Conservation (phyloP, 495 filamentous ascomycete genomes). For the Talaromyces thailandensis region DNA sequence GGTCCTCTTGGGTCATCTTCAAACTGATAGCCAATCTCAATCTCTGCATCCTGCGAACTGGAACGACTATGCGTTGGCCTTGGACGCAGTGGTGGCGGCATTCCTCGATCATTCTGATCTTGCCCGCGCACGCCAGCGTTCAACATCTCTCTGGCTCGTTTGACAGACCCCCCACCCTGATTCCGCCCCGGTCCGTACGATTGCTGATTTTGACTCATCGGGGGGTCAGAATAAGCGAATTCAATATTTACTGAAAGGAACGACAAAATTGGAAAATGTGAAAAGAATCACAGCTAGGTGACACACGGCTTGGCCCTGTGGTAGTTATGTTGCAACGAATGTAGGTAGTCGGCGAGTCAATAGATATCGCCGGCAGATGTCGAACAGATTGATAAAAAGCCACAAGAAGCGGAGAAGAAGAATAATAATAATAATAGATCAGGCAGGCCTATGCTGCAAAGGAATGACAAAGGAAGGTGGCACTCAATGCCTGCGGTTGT, state of each 20-base stretch:
- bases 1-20: conserved; percentile 4
- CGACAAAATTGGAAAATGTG: neutral
- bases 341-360: neutral
- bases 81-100: conserved; percentile 16
- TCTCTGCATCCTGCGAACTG: conserved; percentile 8
- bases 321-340: neutral
- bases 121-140: conserved; percentile 37
- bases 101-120: conserved; percentile 11
- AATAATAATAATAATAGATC: neutral
- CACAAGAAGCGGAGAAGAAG: neutral
- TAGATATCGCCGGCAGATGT: neutral
- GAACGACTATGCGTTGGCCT: conserved; percentile 12
- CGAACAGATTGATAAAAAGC: no score
- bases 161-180: conserved; percentile 28
- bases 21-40: conserved; percentile 5
- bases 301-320: neutral
- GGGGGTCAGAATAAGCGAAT: neutral
- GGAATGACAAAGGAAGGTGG: neutral
- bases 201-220: conserved; percentile 3
- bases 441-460: conserved; percentile 4
- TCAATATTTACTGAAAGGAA: neutral
- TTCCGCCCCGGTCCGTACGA: neutral
- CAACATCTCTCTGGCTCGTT: conserved; percentile 42
- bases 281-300: neutral
- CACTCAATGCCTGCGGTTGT: conserved; percentile 1